Evolutionary conservation across 78 protist genomes (phyloP).

Genomic region (Speleostelium caveatum): DNA sequence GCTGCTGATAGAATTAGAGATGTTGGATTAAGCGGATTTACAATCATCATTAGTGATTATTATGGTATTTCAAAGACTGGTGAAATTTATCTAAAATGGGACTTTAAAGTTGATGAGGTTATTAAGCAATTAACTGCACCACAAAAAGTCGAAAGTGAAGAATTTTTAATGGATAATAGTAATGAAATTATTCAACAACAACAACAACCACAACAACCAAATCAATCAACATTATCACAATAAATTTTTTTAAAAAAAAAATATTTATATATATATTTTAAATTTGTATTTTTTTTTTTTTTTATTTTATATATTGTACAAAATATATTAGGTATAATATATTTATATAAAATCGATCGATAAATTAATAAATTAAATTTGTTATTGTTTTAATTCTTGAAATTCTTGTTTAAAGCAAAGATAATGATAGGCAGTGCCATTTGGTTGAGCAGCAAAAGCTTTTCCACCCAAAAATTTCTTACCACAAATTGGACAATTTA

Average conservation of each 20-base stretch:
- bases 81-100: conserved; percentile 32
- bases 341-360: too few relatives aligned
- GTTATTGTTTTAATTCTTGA: not conserved
- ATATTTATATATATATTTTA: too few relatives aligned
- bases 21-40: conserved; percentile 36
- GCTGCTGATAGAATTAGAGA: conserved; percentile 42
- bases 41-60: conserved; percentile 40
- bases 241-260: too few relatives aligned
- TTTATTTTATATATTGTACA: too few relatives aligned
- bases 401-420: conserved; percentile 38
- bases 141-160: not conserved
- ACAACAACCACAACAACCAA: not conserved
- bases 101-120: conserved; percentile 44
- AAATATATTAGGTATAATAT: too few relatives aligned
- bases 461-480: conserved; percentile 70
- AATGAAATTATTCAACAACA: not conserved
- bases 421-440: conserved; percentile 69
- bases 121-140: conserved; percentile 48
- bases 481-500: conserved; percentile 73
- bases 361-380: too few relatives aligned
- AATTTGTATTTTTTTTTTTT: too few relatives aligned
- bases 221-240: too few relatives aligned
- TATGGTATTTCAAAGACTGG: conserved; percentile 42
- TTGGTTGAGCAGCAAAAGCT: conserved; percentile 69
- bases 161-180: not conserved